These are phyloP conservation scores for Aureobasidium uvarum DNA, from an alignment of 2,329 filamentous ascomycete species.

Conservation along the genomic window DNA sequence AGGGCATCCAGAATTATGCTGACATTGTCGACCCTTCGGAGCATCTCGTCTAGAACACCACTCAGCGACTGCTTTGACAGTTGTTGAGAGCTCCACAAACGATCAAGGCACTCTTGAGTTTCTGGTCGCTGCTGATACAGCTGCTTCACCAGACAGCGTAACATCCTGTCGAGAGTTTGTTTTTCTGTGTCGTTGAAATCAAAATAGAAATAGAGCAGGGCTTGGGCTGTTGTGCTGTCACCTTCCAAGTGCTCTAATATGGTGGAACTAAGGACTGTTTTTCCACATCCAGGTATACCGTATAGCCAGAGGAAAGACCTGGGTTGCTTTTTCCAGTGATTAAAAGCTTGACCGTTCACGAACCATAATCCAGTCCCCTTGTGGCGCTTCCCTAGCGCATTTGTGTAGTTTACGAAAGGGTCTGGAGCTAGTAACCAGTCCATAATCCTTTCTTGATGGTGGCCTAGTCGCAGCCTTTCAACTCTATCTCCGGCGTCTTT, in stretches of 20 bases:
- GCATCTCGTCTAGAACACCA: background rate
- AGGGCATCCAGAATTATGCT: constrained; percentile 8
- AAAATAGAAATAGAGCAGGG: constrained; percentile 17
- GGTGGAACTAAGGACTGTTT: constrained; percentile 25
- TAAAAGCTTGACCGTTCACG: background rate
- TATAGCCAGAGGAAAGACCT: constrained; percentile 20
- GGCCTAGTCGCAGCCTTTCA: background rate
- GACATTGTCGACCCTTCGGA: background rate
- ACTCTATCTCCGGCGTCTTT: background rate
- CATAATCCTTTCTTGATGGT: background rate
- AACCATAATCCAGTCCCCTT: constrained; percentile 18
- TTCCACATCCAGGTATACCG: constrained; percentile 25
- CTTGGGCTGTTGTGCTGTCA: background rate
- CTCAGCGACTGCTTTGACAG: background rate
- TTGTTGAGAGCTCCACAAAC: background rate
- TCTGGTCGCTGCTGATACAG: background rate
- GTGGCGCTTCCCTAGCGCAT: constrained; percentile 6
- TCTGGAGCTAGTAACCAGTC: constrained; percentile 14
- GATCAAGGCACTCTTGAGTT: background rate
- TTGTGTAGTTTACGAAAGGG: background rate
- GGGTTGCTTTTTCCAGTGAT: background rate
- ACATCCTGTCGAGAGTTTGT: background rate
- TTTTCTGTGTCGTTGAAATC: background rate
- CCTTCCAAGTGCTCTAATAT: constrained; percentile 5
- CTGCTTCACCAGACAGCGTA: constrained; percentile 11